Evolutionary conservation across 495 filamentous ascomycete species (phyloP).

Genomic region (Podospora pseudopauciseta): DNA sequence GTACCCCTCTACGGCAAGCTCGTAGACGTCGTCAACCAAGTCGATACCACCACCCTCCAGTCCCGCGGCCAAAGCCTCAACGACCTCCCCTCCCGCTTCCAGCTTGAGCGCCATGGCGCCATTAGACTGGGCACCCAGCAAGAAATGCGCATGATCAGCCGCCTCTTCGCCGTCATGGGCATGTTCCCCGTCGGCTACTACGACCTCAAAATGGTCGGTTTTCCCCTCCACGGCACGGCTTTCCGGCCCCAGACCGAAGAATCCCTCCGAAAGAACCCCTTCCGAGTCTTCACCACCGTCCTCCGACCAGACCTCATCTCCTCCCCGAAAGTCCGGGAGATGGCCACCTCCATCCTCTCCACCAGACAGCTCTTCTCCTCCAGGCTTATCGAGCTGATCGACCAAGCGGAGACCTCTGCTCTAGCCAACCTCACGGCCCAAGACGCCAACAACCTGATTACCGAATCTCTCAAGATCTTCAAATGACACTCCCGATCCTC

Average conservation of each 20-base stretch:
- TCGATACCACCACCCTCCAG: slow-evolving; percentile 29
- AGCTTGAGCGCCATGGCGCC: slow-evolving; percentile 44
- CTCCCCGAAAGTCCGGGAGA: slow-evolving; percentile 25
- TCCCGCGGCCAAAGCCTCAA: not conserved
- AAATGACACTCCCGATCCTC: slow-evolving; percentile 41
- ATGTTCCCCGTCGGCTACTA: slow-evolving; percentile 48
- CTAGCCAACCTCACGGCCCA: slow-evolving; percentile 16
- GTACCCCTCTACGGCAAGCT: slow-evolving; percentile 42
- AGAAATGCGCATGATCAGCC: slow-evolving; percentile 38
- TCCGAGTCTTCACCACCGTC: slow-evolving; percentile 45
- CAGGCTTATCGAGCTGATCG: slow-evolving; percentile 30
- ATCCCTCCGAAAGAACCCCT: slow-evolving; percentile 36
- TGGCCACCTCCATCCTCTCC: slow-evolving; percentile 29
- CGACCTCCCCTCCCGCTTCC: slow-evolving; percentile 31
- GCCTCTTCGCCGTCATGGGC: slow-evolving; percentile 41
- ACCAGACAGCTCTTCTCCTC: slow-evolving; percentile 39
- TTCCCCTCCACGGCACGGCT: slow-evolving; percentile 45
- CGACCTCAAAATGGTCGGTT: slow-evolving; percentile 38
- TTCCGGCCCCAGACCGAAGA: slow-evolving; percentile 36
- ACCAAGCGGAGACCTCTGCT: slow-evolving; percentile 25
- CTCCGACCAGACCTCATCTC: slow-evolving; percentile 37
- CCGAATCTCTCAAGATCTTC: slow-evolving; percentile 38
- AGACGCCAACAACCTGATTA: slow-evolving; percentile 33
- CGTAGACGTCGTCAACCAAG: slow-evolving; percentile 34
- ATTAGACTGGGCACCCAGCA: slow-evolving; percentile 41